phyloP scores from a whole-genome alignment of 768 basidiomycete species.

The Antrodiella citrinella region DNA sequence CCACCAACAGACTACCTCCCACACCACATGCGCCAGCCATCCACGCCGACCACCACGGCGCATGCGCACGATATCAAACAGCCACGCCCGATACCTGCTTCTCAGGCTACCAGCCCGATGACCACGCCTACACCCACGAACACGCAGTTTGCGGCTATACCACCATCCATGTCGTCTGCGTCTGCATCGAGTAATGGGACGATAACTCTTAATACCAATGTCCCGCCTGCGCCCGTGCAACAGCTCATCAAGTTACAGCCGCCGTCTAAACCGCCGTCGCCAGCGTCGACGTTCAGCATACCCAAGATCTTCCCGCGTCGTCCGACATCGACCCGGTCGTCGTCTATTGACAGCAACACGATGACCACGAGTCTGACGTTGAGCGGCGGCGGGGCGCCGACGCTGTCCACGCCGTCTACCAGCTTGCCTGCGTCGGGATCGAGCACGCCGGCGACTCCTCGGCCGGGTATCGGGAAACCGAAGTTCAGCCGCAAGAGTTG shows the following conservation, averaged over 20 bases:
- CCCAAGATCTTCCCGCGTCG: conserved; percentile 29
- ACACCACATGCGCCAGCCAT: not conserved
- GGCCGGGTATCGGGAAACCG: conserved; percentile 14
- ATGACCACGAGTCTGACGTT: not conserved
- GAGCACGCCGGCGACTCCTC: conserved; percentile 5
- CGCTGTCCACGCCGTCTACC: conserved; percentile 10
- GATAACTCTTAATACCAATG: not conserved
- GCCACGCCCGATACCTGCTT: not conserved
- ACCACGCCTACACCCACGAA: not conserved
- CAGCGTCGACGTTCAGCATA: conserved; percentile 15
- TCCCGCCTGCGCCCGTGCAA: conserved; percentile 17
- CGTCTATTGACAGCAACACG: conserved; percentile 23
- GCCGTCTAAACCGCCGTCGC: conserved; percentile 18
- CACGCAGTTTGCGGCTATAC: conserved; percentile 2
- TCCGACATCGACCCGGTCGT: conserved; percentile 22
- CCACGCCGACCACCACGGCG: not conserved
- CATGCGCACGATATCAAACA: not conserved
- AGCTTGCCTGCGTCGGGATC: not conserved
- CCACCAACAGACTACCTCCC: not conserved
- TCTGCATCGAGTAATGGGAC: not conserved
- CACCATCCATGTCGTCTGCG: conserved; percentile 1
- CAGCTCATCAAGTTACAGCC: conserved; percentile 16
- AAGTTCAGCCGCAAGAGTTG: conserved; percentile 36
- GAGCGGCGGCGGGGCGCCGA: conserved; percentile 1
- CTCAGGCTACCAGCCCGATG: conserved; percentile 1